These are phyloP conservation scores for Umbelopsis ramanniana DNA, from an alignment of 192 early-diverging fungal species.

Conservation along the genomic window DNA sequence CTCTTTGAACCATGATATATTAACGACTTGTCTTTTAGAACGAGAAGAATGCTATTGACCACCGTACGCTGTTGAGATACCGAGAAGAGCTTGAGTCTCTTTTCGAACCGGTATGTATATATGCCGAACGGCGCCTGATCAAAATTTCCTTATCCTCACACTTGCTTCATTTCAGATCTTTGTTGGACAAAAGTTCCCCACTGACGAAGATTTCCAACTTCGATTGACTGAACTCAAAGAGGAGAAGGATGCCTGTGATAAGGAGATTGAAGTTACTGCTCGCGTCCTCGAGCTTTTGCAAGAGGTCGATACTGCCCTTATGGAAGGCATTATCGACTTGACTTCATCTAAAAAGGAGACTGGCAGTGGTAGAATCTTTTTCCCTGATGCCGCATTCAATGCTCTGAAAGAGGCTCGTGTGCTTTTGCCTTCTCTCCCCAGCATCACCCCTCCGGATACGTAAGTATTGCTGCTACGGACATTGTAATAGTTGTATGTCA, in stretches of 20 bases:
- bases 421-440: constrained; percentile 33
- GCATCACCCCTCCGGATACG: constrained; percentile 26
- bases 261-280: constrained; percentile 17
- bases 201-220: constrained; percentile 9
- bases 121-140: neutral
- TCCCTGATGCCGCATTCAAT: constrained; percentile 40
- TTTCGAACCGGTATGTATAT: constrained; percentile 34
- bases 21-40: neutral
- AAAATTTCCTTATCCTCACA: neutral
- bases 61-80: constrained; percentile 35
- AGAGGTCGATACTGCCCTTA: constrained; percentile 22
- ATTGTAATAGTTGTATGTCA: too few relatives aligned
- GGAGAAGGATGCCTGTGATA: constrained; percentile 8
- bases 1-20: too few relatives aligned
- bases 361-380: constrained; percentile 32
- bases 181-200: constrained; percentile 12
- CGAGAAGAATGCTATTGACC: constrained; percentile 40
- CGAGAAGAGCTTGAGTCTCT: constrained; percentile 38
- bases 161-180: constrained; percentile 9
- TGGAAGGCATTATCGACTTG: constrained; percentile 41
- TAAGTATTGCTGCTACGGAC: neutral
- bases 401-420: constrained; percentile 38
- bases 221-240: constrained; percentile 1
- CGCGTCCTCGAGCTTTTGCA: constrained; percentile 31
- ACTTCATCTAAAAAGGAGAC: constrained; percentile 20